Evolutionary conservation across 2,329 filamentous ascomycete species (phyloP).

Genomic region (Calonectria pteridis): DNA sequence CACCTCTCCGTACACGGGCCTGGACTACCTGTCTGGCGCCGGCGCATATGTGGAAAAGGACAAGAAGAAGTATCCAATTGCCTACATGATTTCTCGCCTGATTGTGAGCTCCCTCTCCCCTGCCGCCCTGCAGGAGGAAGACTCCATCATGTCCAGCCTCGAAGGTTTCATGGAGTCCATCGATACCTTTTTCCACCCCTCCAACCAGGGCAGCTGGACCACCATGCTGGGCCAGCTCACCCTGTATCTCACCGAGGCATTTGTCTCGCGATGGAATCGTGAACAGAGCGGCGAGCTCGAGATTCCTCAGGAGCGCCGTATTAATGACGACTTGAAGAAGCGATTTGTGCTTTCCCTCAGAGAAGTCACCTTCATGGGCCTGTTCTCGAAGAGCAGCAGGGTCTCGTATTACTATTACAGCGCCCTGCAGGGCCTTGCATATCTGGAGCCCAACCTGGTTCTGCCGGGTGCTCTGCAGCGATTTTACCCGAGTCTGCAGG

Average conservation of each 20-base stretch:
- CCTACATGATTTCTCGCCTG: conserved; percentile 93
- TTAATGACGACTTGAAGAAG: conserved; percentile 84
- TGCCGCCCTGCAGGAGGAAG: conserved; percentile 78
- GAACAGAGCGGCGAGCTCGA: conserved; percentile 94
- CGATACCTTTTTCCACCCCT: conserved; percentile 98
- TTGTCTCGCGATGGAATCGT: conserved; percentile 97
- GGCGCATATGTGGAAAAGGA: conserved; percentile 92
- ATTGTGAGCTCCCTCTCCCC: conserved; percentile 95
- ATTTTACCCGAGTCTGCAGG: conserved; percentile 97
- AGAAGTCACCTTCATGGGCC: conserved; percentile 97
- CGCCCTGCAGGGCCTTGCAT: conserved; percentile 89
- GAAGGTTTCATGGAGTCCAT: conserved; percentile 95
- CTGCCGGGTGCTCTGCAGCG: conserved; percentile 93
- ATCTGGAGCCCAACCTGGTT: conserved; percentile 90
- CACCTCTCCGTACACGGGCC: conserved; percentile 88
- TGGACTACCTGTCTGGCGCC: conserved; percentile 86
- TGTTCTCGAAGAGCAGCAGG: conserved; percentile 95
- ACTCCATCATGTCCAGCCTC: conserved; percentile 85
- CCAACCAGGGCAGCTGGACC: conserved; percentile 94
- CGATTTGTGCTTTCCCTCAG: conserved; percentile 90
- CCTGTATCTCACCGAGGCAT: conserved; percentile 93
- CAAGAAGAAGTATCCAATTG: conserved; percentile 89
- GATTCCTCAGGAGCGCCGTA: conserved; percentile 80
- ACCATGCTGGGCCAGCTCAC: conserved; percentile 90
- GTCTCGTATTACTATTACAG: conserved; percentile 93